phyloP scores from a whole-genome alignment of 75 land plant genomes.

The Adiantum capillusveneris region DNA sequence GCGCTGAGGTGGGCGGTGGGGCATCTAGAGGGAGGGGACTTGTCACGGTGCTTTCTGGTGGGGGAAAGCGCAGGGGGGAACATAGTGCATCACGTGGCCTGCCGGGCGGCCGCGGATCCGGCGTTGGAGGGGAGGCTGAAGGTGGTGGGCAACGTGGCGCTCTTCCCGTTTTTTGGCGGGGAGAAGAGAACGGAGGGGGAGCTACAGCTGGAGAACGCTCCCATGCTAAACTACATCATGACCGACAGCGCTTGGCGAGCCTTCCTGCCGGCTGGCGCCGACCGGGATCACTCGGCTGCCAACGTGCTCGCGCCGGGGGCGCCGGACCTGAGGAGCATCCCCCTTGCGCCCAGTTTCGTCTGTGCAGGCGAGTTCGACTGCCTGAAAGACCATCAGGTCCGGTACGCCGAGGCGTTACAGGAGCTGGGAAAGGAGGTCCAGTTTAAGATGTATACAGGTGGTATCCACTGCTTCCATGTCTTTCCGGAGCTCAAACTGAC shows the following conservation, averaged over 20 bases:
- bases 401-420: too few species aligned
- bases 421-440: too few species aligned
- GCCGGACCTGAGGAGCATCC: conserved; percentile 28
- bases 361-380: conserved; percentile 52
- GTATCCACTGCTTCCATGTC: too few species aligned
- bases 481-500: too few species aligned
- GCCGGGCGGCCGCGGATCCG: conserved; percentile 20
- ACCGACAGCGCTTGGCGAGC: conserved; percentile 37
- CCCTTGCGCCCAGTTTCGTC: conserved; percentile 35
- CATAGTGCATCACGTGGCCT: conserved; percentile 58
- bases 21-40: conserved; percentile 14
- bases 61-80: conserved; percentile 84
- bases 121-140: conserved; percentile 29
- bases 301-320: conserved; percentile 49
- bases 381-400: conserved; percentile 66
- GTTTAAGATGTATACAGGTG: too few species aligned
- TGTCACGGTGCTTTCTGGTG: conserved; percentile 26
- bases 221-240: conserved; percentile 18
- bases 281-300: conserved; percentile 34
- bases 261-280: conserved; percentile 40
- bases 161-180: conserved; percentile 67
- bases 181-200: conserved; percentile 46
- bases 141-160: conserved; percentile 37
- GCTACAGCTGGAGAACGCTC: conserved; percentile 41
- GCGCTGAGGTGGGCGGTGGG: conserved; percentile 37